Percentiles rank a stretch among this genome's conserved stretches.
Evolutionary conservation across 2,329 filamentous ascomycete species (phyloP).

Genomic region (Pseudogymnoascus sp.): DNA sequence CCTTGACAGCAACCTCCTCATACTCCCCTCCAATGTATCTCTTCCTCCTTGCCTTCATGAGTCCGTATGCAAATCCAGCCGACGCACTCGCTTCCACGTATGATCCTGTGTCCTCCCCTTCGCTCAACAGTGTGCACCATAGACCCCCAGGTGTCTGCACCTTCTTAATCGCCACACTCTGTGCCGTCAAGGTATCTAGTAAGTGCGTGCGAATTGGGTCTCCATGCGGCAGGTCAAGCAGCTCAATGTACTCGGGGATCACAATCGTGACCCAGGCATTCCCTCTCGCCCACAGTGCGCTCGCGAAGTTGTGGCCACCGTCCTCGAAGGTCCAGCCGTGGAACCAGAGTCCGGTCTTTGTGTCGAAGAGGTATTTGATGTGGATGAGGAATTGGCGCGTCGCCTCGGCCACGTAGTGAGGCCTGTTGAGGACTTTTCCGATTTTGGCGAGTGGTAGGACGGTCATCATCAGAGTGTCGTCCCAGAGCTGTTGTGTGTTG

Average conservation of each 20-base stretch:
- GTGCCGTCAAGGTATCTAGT: conserved; percentile 56
- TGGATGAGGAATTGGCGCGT: conserved; percentile 72
- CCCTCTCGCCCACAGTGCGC: conserved; percentile 50
- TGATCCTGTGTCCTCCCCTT: conserved; percentile 57
- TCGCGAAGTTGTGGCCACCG: conserved; percentile 54
- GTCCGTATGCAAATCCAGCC: conserved; percentile 73
- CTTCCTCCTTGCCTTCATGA: conserved; percentile 65
- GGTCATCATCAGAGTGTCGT: conserved; percentile 84
- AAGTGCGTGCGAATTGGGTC: conserved; percentile 52
- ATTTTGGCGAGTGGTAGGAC: conserved; percentile 75
- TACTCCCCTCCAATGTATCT: conserved; percentile 59
- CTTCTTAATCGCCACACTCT: conserved; percentile 55
- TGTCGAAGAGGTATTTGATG: conserved; percentile 70
- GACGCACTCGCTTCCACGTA: conserved; percentile 73
- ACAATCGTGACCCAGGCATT: conserved; percentile 75
- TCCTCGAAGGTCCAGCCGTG: conserved; percentile 75
- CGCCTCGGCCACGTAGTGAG: conserved; percentile 68
- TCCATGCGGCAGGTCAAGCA: conserved; percentile 51
- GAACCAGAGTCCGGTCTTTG: conserved; percentile 65
- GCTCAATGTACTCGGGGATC: conserved; percentile 73
- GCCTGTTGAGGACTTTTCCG: conserved; percentile 59
- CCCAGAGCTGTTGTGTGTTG: conserved; percentile 73
- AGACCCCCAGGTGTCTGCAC: conserved; percentile 56
- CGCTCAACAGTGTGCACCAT: conserved; percentile 69
- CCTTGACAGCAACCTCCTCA: conserved; percentile 53